Conservation (phyloP, 805 yeast genomes). For the Kodamaea restingae region DNA sequence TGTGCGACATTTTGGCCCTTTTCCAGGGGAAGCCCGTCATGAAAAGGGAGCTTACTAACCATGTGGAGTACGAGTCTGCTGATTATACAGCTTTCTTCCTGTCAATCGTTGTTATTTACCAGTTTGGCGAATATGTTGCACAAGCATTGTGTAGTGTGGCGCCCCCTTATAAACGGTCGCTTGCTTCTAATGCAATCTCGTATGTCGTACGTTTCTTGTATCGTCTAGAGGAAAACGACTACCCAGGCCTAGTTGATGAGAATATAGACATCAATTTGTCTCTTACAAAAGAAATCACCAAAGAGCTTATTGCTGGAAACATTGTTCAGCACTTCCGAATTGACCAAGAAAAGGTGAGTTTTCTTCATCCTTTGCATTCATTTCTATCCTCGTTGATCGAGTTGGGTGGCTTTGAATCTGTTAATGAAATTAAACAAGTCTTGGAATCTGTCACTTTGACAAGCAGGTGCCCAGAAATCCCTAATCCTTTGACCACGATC, state of each 20-base stretch:
- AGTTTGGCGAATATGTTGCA: conserved; percentile 53
- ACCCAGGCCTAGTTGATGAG: conserved; percentile 26
- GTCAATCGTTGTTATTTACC: conserved; percentile 62
- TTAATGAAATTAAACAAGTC: conserved; percentile 19
- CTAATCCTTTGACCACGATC: conserved; percentile 26
- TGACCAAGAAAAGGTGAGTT: conserved; percentile 50
- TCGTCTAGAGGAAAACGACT: conserved; percentile 25
- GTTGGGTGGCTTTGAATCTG: conserved; percentile 31
- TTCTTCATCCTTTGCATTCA: conserved; percentile 78
- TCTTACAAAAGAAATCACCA: conserved; percentile 13
- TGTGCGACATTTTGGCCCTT: conserved; percentile 60
- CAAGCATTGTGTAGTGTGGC: conserved; percentile 31
- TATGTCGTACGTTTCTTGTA: conserved; percentile 29
- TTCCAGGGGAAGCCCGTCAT: conserved; percentile 78
- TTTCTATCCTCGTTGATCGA: conserved; percentile 70
- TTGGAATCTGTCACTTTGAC: conserved; percentile 14
- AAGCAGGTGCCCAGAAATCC: conserved; percentile 8
- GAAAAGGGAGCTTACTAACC: conserved; percentile 69
- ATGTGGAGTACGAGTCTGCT: conserved; percentile 86
- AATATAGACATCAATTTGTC: conserved; percentile 22
- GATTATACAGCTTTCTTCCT: conserved; percentile 74
- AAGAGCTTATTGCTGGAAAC: conserved; percentile 21
- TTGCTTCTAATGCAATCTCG: conserved; percentile 26
- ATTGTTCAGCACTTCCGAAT: conserved; percentile 22
- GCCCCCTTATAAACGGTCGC: conserved; percentile 8